phyloP scores from a whole-genome alignment of 208 protist species.

The Dictyostelium gargantuum region DNA sequence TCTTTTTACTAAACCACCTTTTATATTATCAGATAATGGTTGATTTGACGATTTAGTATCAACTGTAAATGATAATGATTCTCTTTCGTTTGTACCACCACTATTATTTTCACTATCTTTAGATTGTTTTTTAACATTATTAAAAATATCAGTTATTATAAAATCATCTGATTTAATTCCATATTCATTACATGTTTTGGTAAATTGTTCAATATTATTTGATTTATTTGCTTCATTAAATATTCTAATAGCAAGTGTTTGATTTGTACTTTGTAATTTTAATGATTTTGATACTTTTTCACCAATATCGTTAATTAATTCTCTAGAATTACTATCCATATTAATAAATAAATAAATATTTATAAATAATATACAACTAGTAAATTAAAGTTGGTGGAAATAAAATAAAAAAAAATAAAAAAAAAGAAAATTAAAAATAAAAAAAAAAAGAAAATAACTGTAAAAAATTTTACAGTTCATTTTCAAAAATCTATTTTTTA shows the following conservation, averaged over 20 bases:
- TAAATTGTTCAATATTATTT: neutral
- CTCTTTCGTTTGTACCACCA: neutral
- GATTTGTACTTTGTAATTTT: neutral
- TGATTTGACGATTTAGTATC: neutral
- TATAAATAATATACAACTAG: neutral
- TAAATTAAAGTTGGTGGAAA: too few species aligned
- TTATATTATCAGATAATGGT: neutral
- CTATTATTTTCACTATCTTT: neutral
- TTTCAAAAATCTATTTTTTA: too few species aligned
- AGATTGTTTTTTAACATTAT: neutral
- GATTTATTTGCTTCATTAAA: neutral
- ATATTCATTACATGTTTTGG: conserved; percentile 33
- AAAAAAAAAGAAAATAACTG: neutral
- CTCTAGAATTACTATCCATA: neutral
- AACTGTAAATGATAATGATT: neutral
- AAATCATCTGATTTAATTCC: neutral
- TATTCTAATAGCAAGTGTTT: conserved; percentile 4
- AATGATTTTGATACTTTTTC: conserved; percentile 8
- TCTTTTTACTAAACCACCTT: conserved; percentile 18
- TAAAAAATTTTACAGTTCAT: too few species aligned
- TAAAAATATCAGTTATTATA: conserved; percentile 13
- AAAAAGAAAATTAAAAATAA: neutral
- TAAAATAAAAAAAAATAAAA: too few species aligned
- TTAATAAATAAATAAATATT: neutral
- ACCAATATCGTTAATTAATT: conserved; percentile 4